These are phyloP conservation scores for Sinapis alba DNA, from an alignment of 441 rosid species.

Conservation along the genomic window DNA sequence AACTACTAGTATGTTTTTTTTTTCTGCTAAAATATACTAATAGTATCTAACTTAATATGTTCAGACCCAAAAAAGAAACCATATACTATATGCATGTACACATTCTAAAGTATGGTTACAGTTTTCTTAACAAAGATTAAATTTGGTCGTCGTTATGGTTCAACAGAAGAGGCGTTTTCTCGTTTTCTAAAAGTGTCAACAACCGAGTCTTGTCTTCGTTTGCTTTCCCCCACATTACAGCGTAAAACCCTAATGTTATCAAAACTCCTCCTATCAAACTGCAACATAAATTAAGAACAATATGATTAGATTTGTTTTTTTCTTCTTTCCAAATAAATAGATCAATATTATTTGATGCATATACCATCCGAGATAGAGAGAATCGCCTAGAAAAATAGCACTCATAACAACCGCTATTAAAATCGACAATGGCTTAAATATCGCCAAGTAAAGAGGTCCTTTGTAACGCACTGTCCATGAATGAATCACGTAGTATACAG, in stretches of 20 bases:
- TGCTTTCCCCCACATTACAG: slow-evolving; percentile 29
- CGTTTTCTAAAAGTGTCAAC: background rate
- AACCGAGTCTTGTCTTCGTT: slow-evolving; percentile 17
- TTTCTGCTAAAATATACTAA: no score
- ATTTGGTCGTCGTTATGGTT: background rate
- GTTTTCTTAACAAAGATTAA: background rate
- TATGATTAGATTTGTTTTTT: background rate
- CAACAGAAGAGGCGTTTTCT: slow-evolving; percentile 5
- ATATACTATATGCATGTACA: background rate
- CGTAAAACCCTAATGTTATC: slow-evolving; percentile 30
- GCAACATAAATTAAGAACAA: background rate
- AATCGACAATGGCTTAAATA: slow-evolving; percentile 55
- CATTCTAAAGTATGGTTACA: background rate
- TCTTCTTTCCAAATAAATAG: background rate
- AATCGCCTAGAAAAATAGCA: slow-evolving; percentile 47
- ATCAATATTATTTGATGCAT: background rate
- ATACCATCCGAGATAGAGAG: slow-evolving; percentile 57
- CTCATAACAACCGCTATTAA: slow-evolving; percentile 45
- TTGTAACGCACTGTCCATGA: slow-evolving; percentile 48
- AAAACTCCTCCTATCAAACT: slow-evolving; percentile 36
- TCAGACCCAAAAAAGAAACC: no score
- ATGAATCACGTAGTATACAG: slow-evolving; percentile 34
- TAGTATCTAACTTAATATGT: no score
- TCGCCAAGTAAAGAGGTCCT: slow-evolving; percentile 53
- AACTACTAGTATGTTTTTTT: background rate